Conservation (phyloP, 108 stramenopile genomes). For the Cyclotella atomus region DNA sequence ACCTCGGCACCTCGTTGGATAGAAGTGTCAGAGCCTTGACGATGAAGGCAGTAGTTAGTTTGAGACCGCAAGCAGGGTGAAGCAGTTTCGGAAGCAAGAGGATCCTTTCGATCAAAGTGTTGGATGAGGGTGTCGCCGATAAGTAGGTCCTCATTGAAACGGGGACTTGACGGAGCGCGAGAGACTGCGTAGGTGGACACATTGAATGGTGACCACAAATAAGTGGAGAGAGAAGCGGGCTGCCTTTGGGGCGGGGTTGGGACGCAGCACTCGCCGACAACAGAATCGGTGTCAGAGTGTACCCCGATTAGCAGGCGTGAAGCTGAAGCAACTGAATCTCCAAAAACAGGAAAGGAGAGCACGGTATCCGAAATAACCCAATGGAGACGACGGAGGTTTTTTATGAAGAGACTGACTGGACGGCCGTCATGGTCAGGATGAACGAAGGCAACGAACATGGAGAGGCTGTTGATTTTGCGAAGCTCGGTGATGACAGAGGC, state of each 20-base stretch:
- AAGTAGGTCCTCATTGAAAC: neutral
- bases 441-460: slow-evolving; percentile 9
- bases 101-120: no score
- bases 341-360: neutral
- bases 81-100: neutral
- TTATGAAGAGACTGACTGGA: neutral
- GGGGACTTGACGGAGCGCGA: neutral
- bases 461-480: neutral
- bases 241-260: neutral
- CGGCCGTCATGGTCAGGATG: neutral
- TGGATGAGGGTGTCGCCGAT: neutral
- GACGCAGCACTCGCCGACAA: neutral
- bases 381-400: neutral
- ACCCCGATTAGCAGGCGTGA: neutral
- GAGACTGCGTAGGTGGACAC: neutral
- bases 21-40: neutral
- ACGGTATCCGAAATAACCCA: neutral
- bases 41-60: neutral
- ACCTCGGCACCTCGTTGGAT: slow-evolving; percentile 3
- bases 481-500: neutral
- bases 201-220: neutral
- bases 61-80: neutral
- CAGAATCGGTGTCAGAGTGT: neutral
- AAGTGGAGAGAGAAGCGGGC: neutral
- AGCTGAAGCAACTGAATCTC: neutral